Conservation (phyloP, 805 yeast species). For the Candida namnaoensis region DNA sequence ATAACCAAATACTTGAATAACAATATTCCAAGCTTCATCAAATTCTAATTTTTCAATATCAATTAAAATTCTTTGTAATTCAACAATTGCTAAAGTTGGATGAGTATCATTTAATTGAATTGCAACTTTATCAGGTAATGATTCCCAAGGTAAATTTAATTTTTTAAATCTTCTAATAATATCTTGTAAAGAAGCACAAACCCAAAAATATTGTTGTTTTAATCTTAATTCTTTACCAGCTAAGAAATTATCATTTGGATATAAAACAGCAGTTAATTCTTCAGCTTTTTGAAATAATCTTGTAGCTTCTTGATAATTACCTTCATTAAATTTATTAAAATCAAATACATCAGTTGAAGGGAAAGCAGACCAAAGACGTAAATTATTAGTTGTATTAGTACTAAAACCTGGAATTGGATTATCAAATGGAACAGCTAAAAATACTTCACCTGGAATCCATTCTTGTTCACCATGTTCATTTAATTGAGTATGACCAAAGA, state of each 20-base stretch:
- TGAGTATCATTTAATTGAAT: conserved; percentile 94
- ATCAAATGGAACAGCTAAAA: conserved; percentile 84
- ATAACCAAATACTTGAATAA: conserved; percentile 75
- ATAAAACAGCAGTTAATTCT: conserved; percentile 84
- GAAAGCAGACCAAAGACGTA: conserved; percentile 83
- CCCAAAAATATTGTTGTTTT: conserved; percentile 97
- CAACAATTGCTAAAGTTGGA: conserved; percentile 87
- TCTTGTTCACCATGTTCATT: conserved; percentile 43
- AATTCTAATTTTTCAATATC: conserved; percentile 77
- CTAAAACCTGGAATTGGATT: conserved; percentile 89
- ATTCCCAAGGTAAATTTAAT: conserved; percentile 65
- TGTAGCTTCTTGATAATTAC: conserved; percentile 84
- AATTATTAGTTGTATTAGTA: conserved; percentile 76
- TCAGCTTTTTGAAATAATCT: conserved; percentile 82
- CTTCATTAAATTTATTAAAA: conserved; percentile 82
- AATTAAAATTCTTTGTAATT: conserved; percentile 76
- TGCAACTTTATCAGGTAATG: conserved; percentile 79
- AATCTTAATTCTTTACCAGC: conserved; percentile 86
- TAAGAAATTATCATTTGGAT: conserved; percentile 91
- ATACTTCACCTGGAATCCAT: conserved; percentile 88
- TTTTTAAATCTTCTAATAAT: conserved; percentile 86
- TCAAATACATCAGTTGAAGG: conserved; percentile 86
- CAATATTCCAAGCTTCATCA: conserved; percentile 83
- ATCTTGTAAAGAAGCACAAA: conserved; percentile 86
- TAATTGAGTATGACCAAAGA: conserved; percentile 62